These are phyloP conservation scores for Symbiotaphrina buchneri DNA, from an alignment of 495 filamentous ascomycete species.

Conservation along the genomic window DNA sequence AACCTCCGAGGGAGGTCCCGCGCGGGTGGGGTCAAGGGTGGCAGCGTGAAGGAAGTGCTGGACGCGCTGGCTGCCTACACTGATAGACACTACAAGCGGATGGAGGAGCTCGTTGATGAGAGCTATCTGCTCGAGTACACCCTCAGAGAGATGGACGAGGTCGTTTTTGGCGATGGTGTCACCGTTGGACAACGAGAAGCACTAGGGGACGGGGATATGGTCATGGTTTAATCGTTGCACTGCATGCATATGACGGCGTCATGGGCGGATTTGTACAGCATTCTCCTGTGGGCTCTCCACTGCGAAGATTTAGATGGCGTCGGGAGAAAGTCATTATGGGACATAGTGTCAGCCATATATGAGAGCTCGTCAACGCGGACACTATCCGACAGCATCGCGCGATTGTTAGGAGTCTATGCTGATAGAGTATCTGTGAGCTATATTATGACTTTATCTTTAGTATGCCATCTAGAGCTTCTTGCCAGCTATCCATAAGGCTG, in stretches of 20 bases:
- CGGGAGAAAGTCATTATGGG: no score
- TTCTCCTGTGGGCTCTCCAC: no score
- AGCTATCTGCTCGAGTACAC: slow-evolving; percentile 88
- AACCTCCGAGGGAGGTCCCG: no score
- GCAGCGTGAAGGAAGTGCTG: slow-evolving; percentile 58
- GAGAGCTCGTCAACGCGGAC: no score
- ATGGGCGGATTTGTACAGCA: no score
- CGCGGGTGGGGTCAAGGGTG: slow-evolving; percentile 17
- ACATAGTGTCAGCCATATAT: no score
- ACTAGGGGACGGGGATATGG: no score
- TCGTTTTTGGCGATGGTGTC: slow-evolving; percentile 24
- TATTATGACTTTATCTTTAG: slow-evolving; percentile 2
- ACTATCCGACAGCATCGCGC: neutral
- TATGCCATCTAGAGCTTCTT: slow-evolving; percentile 4
- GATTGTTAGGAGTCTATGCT: neutral
- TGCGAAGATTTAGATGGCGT: no score
- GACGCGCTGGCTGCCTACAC: slow-evolving; percentile 71
- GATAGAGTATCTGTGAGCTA: neutral
- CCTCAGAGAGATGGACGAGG: slow-evolving; percentile 73
- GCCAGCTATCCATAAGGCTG: slow-evolving; percentile 3
- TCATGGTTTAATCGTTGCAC: no score
- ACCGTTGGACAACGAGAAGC: no score
- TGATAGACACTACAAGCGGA: slow-evolving; percentile 68
- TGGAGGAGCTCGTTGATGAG: slow-evolving; percentile 82
- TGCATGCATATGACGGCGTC: no score